Evolutionary conservation across 106 monocot species (phyloP), one percentile per base, ranked within the genome.

Genomic region (Platanthera guangdongensis): DNA sequence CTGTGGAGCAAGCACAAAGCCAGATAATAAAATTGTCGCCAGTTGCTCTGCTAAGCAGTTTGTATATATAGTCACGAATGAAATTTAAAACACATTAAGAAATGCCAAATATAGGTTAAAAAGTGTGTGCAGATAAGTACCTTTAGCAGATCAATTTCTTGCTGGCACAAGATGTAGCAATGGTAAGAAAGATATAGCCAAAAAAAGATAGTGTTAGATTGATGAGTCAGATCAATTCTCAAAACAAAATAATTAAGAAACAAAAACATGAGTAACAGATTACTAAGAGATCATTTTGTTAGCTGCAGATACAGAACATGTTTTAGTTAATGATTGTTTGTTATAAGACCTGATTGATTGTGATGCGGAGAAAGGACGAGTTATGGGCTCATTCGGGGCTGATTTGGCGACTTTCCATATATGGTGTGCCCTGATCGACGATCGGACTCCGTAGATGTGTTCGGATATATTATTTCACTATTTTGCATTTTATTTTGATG

Each of bases 71-170:
- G 4, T 19, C 2, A 7, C 18, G 10, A 59, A 19, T 7, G 65
- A 28, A 10, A 65, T 32, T 65, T 32, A 65, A 25, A 4, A 65
- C 4, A 30, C 30, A 65, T 32, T 32, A 65, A 65, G 28, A 65
- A 65, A 32, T 12, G 22, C 10, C 28, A 65, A 2, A 30, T 12
- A 65, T 65, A 30, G 30, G 30, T 70, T 70, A 46, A 6, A 11
- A 70, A 70, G 9, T 16, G 32, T 30, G 47, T 47, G 6, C 70
- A 22, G 51, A 60, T 72, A 71, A 57, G 49, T 92, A 89, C 92
- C 89, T 92, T 92, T 30, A 92, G 77, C 21, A 92, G 82, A 85
- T 92, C 92, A 73, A 92, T 92, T 80, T 92, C 92, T 92, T 89
- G 92, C 92, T 92, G 87, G 51, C 76, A 49, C 19, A 55, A 80